Base-by-base conservation (phyloP, 2,329 filamentous ascomycete genomes). In the Acrodontium crateriforme region DNA sequence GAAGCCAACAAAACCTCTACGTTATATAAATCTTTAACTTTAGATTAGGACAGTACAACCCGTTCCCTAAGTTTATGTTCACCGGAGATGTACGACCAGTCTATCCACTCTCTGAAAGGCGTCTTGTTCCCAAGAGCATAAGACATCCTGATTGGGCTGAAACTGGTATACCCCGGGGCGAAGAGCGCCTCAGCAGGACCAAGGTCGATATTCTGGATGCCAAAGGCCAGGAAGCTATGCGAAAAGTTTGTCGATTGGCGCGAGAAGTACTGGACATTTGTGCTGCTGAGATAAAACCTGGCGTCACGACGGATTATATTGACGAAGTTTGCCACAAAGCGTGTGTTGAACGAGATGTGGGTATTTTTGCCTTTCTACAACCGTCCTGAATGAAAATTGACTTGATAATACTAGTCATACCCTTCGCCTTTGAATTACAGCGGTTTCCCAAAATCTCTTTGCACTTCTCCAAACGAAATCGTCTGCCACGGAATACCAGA, bases 401-500 rank as follows among this genome's bases (percentile, higher is more conserved):
- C 18, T 20, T 22, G 8, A 8, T 12, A n/a, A 16, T 37, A 92
- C n/a, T n/a, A n/a, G 84, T 79, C 82, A 8, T 93, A 93, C 51
- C 84, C 84, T 0, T 93, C 85, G 1, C 83, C 84, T 1, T 62
- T 94, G 20, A 93, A 93, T 60, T 94, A 94, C 60, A 78, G 80
- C 62, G 65, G 83, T 55, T 95, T 94, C 59, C 87, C 87, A 40
- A 95, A 95, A 60, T 94, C 87, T 0, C 79, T 93, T 37, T 95
- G 87, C 58, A 94, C 84, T 2, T 94, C 85, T 1, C 60, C 81
- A 29, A 95, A 95, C 62, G 87, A 95, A 59, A 78, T 92, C 38
- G 93, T 95, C 53, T 95, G 87, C 62, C 87, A 95, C 63, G 87
- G 87, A 27, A 95, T 95, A 39, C 87, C 87, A 12, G 87, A 95